Conservation (phyloP, 2,329 filamentous ascomycete species). For the Stagonosporopsis rhizophila region DNA sequence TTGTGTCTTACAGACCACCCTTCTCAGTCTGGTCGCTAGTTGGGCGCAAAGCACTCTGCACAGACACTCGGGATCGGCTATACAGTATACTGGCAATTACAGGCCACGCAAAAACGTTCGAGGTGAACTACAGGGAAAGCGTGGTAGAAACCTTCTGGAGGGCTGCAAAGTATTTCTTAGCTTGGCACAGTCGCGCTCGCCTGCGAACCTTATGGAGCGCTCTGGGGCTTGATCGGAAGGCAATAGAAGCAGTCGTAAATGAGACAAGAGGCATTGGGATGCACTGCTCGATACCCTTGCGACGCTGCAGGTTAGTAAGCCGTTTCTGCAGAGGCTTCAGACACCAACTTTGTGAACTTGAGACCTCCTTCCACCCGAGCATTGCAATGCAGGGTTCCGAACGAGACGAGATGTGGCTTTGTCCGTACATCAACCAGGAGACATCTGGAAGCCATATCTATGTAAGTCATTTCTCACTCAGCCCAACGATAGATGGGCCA, state of each 20-base stretch:
- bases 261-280: too few relatives aligned
- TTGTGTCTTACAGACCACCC: too few relatives aligned
- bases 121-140: neutral
- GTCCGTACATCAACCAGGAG: too few relatives aligned
- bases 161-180: neutral
- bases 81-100: neutral
- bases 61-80: neutral
- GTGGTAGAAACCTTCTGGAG: neutral
- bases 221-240: too few relatives aligned
- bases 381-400: neutral
- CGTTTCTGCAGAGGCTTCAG: neutral
- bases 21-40: too few relatives aligned
- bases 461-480: too few relatives aligned
- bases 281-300: neutral
- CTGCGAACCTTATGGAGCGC: too few relatives aligned
- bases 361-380: neutral
- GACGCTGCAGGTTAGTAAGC: neutral
- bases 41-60: neutral
- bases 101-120: neutral
- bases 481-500: too few relatives aligned
- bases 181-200: neutral
- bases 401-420: neutral
- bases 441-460: too few relatives aligned
- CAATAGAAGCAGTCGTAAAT: too few relatives aligned
- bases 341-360: neutral